These are phyloP conservation scores for Lactarius pseudohatsudake DNA, from an alignment of 768 basidiomycete genomes.

Conservation along the genomic window DNA sequence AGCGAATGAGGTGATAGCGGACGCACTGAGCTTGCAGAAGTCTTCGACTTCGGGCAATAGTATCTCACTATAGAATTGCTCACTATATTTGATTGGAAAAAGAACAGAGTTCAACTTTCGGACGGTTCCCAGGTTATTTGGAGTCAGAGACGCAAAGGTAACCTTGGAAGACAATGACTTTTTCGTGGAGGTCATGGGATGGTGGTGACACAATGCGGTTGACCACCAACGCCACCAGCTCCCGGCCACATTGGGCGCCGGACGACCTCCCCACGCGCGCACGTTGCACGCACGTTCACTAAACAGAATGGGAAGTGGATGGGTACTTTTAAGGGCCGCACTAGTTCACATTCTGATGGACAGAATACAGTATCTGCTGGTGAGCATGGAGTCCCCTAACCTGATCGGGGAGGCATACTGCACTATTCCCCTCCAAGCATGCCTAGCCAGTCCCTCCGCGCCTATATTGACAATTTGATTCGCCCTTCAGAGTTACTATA, in stretches of 20 bases:
- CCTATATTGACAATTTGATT: constrained; percentile 18
- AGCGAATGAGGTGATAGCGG: constrained; percentile 20
- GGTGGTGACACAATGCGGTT: constrained; percentile 31
- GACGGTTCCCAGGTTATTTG: constrained; percentile 76
- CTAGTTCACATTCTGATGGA: constrained; percentile 20
- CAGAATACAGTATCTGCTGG: constrained; percentile 10
- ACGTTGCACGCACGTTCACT: neutral
- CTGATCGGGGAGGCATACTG: constrained; percentile 5
- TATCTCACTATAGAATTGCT: constrained; percentile 84
- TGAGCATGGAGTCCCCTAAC: constrained; percentile 11
- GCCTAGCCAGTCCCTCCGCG: constrained; percentile 14
- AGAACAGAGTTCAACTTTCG: constrained; percentile 73
- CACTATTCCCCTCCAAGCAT: constrained; percentile 21
- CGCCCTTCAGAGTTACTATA: constrained; percentile 1
- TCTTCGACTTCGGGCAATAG: constrained; percentile 74
- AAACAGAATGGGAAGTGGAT: neutral
- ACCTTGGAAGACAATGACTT: constrained; percentile 45
- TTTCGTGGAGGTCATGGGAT: constrained; percentile 35
- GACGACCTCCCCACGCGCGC: neutral
- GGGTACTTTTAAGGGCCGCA: constrained; percentile 1
- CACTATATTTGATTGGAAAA: constrained; percentile 87
- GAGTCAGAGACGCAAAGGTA: constrained; percentile 70
- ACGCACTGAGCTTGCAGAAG: constrained; percentile 85
- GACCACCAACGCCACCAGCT: constrained; percentile 20
- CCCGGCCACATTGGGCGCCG: constrained; percentile 13